Evolutionary conservation across 768 basidiomycete genomes (phyloP), one percentile per base, ranked within the genome.

Genomic region (Panellus pusillus): DNA sequence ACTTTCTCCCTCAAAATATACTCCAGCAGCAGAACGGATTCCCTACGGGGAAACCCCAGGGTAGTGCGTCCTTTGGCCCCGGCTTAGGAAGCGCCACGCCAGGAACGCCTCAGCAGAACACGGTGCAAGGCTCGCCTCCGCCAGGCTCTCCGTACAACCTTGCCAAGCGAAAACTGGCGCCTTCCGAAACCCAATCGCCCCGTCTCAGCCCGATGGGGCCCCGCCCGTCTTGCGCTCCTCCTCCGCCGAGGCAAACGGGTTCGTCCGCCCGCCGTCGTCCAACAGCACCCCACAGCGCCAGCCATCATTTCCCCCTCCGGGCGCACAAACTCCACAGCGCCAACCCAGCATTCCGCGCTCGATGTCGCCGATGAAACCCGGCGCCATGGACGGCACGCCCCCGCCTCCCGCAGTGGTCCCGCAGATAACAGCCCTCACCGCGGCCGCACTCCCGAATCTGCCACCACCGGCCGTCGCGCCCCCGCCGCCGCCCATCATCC

Each of bases 401-500:
- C 36, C 36, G 7, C 13, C 36, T 20, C 39, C 39, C 17, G 39
- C 39, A n/a, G n/a, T 24, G 24, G 19, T 47, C 13, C 50, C 55
- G 9, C 55, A 47, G 47, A 47, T 52, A 24, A 52, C 55, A n/a
- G 50, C 55, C 3, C 32, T 38, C 9, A 57, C 40, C 42, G 50
- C 50, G 14, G 55, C 50, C 1, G 50, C 55, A 40, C 46, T 57
- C 9, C 43, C 6, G 32, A 51, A 48, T 40, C 17, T 48, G 11
- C 32, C 32, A 11, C 32, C 32, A 35, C 32, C 32, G 3, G 40
- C 53, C 8, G 24, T 65, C 17, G 62, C 69, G 43, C 63, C 61
- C n/a, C 43, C 66, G 38, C 49, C 65, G 24, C 54, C 56, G 6
- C 2, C 45, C 37, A 15, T 69, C 9, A 35, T 35, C 32, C 65